Percentiles rank a stretch among this genome's conserved stretches.
Conservation (phyloP, 257 asterid species). For the Nicotiana sylvestris region DNA sequence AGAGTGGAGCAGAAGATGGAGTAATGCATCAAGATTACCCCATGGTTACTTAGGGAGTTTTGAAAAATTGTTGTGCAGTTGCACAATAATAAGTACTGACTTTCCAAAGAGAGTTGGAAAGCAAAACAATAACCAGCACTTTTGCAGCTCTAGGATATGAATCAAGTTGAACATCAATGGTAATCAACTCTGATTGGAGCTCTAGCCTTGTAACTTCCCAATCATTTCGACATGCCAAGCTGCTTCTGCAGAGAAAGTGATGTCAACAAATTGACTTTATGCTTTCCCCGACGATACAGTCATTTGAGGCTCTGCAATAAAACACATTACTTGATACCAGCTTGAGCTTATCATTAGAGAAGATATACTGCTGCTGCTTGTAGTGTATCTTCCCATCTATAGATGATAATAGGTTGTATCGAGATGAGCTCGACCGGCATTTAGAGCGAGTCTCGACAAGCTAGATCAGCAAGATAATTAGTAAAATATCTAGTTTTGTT, state of each 20-base stretch:
- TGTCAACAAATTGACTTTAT: not conserved
- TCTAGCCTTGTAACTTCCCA: not conserved
- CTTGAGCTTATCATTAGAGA: not conserved
- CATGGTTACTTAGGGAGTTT: conserved; percentile 31
- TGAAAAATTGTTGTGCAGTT: conserved; percentile 20
- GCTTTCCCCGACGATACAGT: not conserved
- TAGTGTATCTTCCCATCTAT: not conserved
- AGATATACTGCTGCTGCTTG: not conserved
- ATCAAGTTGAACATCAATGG: not conserved
- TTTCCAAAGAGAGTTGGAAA: conserved; percentile 27
- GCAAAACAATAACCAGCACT: conserved; percentile 11
- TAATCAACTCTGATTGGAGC: not conserved
- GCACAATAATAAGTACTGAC: conserved; percentile 22
- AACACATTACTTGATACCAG: not conserved
- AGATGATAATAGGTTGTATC: not conserved
- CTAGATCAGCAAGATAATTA: not conserved
- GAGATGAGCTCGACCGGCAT: not conserved
- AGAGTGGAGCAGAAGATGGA: conserved; percentile 19
- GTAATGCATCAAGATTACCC: conserved; percentile 25
- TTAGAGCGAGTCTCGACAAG: not conserved
- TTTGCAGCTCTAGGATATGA: not conserved
- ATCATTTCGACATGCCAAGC: not conserved
- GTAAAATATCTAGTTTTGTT: not conserved
- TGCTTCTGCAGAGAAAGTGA: not conserved
- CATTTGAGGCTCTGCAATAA: not conserved